Percentiles rank a stretch among this genome's conserved stretches.
Evolutionary conservation across 2,329 filamentous ascomycete genomes (phyloP).

Genomic region (Coccinonectria pachysandricola): DNA sequence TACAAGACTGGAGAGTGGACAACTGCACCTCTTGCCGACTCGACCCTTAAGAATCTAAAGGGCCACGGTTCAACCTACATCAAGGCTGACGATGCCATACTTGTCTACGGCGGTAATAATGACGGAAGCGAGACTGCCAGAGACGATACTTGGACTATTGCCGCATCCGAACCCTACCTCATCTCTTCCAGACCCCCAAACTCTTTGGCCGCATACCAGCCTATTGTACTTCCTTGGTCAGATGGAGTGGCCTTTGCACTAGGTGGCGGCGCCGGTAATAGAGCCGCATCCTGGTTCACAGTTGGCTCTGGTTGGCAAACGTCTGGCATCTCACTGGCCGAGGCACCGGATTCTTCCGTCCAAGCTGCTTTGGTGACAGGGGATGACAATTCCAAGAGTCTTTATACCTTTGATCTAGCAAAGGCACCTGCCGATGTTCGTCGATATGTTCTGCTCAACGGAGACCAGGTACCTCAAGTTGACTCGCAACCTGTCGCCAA

Average conservation of each 20-base stretch:
- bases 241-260: conserved; percentile 61
- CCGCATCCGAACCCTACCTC: conserved; percentile 52
- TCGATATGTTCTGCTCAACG: conserved; percentile 56
- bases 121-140: conserved; percentile 48
- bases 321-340: conserved; percentile 52
- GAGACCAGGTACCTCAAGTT: conserved; percentile 43
- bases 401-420: conserved; percentile 70
- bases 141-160: conserved; percentile 66
- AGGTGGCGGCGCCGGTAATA: conserved; percentile 55
- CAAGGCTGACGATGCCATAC: conserved; percentile 55
- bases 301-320: conserved; percentile 52
- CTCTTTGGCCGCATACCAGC: conserved; percentile 54
- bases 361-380: conserved; percentile 59
- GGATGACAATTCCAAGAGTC: conserved; percentile 64
- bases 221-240: conserved; percentile 67
- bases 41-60: conserved; percentile 56
- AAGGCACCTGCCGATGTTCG: conserved; percentile 65
- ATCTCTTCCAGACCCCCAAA: conserved; percentile 48
- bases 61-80: conserved; percentile 72
- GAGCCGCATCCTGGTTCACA: conserved; percentile 63
- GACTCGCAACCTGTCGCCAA: conserved; percentile 33
- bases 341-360: conserved; percentile 44
- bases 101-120: conserved; percentile 71
- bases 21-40: conserved; percentile 30
- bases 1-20: conserved; percentile 46